Evolutionary conservation across 306 rosid genomes (phyloP).

Genomic region (Amphicarpaea edgeworthii): DNA sequence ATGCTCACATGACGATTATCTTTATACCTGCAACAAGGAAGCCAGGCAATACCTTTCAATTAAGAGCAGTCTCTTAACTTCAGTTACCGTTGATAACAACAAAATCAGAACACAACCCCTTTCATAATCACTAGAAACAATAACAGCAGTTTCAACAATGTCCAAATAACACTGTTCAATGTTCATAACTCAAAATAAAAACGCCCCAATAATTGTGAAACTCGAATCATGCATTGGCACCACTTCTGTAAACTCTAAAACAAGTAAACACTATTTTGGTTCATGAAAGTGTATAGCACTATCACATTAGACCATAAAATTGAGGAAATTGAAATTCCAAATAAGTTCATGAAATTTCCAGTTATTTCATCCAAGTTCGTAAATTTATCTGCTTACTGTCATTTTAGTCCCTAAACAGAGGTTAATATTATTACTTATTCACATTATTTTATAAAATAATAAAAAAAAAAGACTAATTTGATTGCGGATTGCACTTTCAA

Average conservation of each 20-base stretch:
- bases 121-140: conserved; percentile 5
- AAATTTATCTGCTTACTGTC: background rate
- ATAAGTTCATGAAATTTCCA: background rate
- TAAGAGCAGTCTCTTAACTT: conserved; percentile 7
- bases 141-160: background rate
- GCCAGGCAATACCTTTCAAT: background rate
- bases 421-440: background rate
- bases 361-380: background rate
- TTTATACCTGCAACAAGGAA: conserved; percentile 71
- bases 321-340: background rate
- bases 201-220: background rate
- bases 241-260: background rate
- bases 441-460: background rate
- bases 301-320: background rate
- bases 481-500: background rate
- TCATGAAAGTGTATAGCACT: background rate
- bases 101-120: conserved; percentile 26
- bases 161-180: conserved; percentile 13
- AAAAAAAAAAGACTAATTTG: background rate
- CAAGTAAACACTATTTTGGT: background rate
- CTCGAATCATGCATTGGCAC: background rate
- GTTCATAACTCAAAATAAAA: conserved; percentile 3
- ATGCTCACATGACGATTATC: conserved; percentile 98
- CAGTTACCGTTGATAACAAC: background rate
- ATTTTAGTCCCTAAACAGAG: background rate